Conservation (phyloP, 2,329 filamentous ascomycete species). For the Pyricularia sp. region DNA sequence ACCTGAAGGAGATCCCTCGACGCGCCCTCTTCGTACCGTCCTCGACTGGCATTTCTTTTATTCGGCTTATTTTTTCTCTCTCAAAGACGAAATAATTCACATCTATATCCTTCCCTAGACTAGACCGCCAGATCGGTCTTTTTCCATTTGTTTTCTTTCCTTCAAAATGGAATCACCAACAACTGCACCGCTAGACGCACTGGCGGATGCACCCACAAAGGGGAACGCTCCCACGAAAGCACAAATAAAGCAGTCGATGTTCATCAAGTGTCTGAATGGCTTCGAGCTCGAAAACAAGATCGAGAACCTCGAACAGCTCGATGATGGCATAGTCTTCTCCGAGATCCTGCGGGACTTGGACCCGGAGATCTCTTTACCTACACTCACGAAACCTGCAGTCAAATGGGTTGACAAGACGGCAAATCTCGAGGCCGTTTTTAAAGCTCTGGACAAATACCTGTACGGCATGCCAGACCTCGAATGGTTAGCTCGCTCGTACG, state of each 20-base stretch:
- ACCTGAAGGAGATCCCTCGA: background rate
- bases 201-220: background rate
- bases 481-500: slow-evolving; percentile 5
- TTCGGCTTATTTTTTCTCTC: background rate
- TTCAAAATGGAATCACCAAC: background rate
- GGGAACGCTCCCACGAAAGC: background rate
- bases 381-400: slow-evolving; percentile 38
- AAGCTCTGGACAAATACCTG: slow-evolving; percentile 70
- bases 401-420: slow-evolving; percentile 60
- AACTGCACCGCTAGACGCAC: background rate
- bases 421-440: slow-evolving; percentile 86
- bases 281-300: slow-evolving; percentile 34
- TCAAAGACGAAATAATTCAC: background rate
- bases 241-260: slow-evolving; percentile 32
- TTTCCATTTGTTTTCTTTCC: background rate
- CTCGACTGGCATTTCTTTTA: background rate
- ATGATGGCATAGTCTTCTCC: slow-evolving; percentile 44
- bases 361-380: slow-evolving; percentile 41
- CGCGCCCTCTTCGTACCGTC: background rate
- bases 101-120: background rate
- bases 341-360: slow-evolving; percentile 50
- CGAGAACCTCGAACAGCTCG: slow-evolving; percentile 40
- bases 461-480: slow-evolving; percentile 11
- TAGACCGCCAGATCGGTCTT: background rate
- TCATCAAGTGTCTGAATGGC: slow-evolving; percentile 45